These are phyloP conservation scores for Thraustotheca clavata DNA, from an alignment of 352 stramenopile species.

Conservation along the genomic window DNA sequence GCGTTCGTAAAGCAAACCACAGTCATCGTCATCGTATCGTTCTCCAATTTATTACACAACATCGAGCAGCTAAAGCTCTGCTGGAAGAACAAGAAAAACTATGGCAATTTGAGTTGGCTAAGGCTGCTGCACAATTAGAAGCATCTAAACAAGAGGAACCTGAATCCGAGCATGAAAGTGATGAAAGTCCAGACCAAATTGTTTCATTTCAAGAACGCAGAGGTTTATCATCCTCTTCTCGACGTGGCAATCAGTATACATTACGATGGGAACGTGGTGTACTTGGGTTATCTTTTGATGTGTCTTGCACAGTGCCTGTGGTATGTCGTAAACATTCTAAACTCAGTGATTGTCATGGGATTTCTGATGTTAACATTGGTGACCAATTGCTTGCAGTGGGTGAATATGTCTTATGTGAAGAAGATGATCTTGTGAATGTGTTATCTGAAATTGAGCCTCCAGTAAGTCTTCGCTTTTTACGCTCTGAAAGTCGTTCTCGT, in stretches of 20 bases:
- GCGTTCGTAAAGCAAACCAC: not conserved
- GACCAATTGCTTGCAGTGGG: slow-evolving; percentile 41
- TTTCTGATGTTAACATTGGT: slow-evolving; percentile 72
- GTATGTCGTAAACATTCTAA: slow-evolving; percentile 78
- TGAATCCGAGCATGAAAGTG: slow-evolving; percentile 1
- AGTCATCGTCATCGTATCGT: not conserved
- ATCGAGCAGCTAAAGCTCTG: not conserved
- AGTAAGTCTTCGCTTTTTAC: slow-evolving; percentile 57
- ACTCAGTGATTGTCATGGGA: slow-evolving; percentile 77
- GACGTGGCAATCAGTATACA: slow-evolving; percentile 55
- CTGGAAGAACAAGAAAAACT: not conserved
- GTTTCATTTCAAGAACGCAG: not conserved
- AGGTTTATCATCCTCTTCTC: not conserved
- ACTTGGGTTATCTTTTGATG: slow-evolving; percentile 76
- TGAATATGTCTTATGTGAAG: not conserved
- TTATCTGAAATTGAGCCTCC: slow-evolving; percentile 77
- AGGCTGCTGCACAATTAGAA: not conserved
- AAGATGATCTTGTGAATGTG: slow-evolving; percentile 40
- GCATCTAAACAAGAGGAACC: not conserved
- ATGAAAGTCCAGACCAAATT: slow-evolving; percentile 5
- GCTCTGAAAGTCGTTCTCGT: slow-evolving; percentile 6
- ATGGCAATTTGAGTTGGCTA: not conserved
- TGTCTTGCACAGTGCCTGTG: slow-evolving; percentile 66
- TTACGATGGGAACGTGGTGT: slow-evolving; percentile 81
- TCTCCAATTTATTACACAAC: not conserved